These are phyloP conservation scores for Clarkia xantiana DNA, from an alignment of 345 rosid genomes.

Conservation along the genomic window DNA sequence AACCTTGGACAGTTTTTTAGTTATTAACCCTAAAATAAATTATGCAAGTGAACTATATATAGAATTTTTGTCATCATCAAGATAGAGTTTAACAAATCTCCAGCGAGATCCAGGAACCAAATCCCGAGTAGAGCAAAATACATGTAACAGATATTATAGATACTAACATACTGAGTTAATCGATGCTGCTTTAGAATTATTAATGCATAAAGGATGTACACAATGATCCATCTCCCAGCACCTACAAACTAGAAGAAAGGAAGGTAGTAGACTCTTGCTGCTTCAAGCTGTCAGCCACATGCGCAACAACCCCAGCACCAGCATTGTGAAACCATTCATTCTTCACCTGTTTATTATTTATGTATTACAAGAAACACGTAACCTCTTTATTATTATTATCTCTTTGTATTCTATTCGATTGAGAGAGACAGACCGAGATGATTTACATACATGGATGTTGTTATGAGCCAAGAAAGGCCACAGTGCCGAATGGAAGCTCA, in stretches of 20 bases:
- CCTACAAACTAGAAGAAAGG: slow-evolving; percentile 54
- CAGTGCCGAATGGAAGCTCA: slow-evolving; percentile 81
- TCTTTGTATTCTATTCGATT: background rate
- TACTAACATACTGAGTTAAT: no score
- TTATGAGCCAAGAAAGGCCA: slow-evolving; percentile 97
- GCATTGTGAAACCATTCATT: slow-evolving; percentile 75
- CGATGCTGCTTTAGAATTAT: no score
- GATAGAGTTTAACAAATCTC: no score
- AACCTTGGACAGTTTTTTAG: no score
- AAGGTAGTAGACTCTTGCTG: slow-evolving; percentile 49
- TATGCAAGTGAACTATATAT: no score
- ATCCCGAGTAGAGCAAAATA: no score
- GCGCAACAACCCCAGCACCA: slow-evolving; percentile 82
- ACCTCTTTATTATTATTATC: background rate
- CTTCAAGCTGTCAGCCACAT: slow-evolving; percentile 85
- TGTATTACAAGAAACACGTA: background rate
- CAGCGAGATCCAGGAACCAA: no score
- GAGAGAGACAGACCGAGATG: background rate
- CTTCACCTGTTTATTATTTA: slow-evolving; percentile 43
- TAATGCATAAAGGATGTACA: slow-evolving; percentile 1
- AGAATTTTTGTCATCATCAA: no score
- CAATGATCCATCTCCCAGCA: background rate
- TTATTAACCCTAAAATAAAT: no score
- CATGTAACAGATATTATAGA: no score
- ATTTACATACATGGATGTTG: slow-evolving; percentile 56